Conservation (phyloP, 2,329 filamentous ascomycete genomes). For the Microcyclospora pomicola region DNA sequence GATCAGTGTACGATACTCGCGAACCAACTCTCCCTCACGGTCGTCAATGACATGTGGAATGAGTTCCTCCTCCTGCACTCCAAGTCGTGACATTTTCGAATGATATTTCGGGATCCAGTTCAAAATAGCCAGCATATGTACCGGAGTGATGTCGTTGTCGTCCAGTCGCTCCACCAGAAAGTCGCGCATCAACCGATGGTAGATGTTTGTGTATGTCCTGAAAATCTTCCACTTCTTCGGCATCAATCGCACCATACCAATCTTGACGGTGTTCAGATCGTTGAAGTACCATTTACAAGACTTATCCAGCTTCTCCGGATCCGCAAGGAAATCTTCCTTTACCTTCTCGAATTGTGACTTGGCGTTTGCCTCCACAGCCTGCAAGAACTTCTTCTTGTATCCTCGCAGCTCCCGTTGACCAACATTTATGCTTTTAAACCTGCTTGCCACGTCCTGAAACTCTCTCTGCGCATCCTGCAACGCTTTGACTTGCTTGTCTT, state of each 20-base stretch:
- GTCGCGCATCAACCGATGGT: slow-evolving; percentile 91
- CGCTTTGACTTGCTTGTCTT: slow-evolving; percentile 79
- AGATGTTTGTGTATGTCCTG: slow-evolving; percentile 77
- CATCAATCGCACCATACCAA: slow-evolving; percentile 83
- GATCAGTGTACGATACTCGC: slow-evolving; percentile 88
- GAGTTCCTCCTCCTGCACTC: slow-evolving; percentile 56
- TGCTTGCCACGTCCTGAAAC: slow-evolving; percentile 82
- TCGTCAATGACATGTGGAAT: slow-evolving; percentile 79
- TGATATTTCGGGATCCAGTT: slow-evolving; percentile 96
- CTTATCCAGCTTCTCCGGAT: slow-evolving; percentile 74
- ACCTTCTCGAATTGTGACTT: slow-evolving; percentile 60
- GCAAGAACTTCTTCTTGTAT: slow-evolving; percentile 91
- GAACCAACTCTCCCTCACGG: slow-evolving; percentile 75
- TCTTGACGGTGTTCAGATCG: slow-evolving; percentile 84
- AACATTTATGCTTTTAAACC: slow-evolving; percentile 81
- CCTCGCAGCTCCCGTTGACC: slow-evolving; percentile 84
- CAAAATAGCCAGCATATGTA: slow-evolving; percentile 80
- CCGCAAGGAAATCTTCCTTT: slow-evolving; percentile 63
- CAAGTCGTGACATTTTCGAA: slow-evolving; percentile 83
- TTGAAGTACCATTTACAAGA: slow-evolving; percentile 94
- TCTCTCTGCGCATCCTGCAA: slow-evolving; percentile 90
- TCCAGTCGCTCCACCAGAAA: slow-evolving; percentile 74
- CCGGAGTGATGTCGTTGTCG: slow-evolving; percentile 68
- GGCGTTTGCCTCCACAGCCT: slow-evolving; percentile 61
- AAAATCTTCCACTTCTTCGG: slow-evolving; percentile 96